Percentiles rank a stretch among this genome's conserved stretches.
phyloP scores from a whole-genome alignment of 2,329 filamentous ascomycete species.

The Chaetomium globosum region DNA sequence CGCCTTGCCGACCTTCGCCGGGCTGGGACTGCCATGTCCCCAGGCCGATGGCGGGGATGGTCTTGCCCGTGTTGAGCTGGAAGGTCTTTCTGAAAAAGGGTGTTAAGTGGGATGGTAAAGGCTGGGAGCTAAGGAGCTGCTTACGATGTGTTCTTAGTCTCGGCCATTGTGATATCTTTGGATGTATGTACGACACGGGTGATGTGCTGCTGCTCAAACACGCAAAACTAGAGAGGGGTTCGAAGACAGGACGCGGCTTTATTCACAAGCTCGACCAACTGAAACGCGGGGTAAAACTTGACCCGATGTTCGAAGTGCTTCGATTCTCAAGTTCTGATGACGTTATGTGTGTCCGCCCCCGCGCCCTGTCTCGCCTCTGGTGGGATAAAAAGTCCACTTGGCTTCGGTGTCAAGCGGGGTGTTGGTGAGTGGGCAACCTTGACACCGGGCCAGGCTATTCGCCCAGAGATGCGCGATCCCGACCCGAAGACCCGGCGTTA shows the following conservation, averaged over 20 bases:
- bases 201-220: not conserved
- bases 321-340: slow-evolving; percentile 17
- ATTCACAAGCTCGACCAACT: not conserved
- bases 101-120: not conserved
- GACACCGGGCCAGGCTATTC: not conserved
- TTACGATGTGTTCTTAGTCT: slow-evolving; percentile 31
- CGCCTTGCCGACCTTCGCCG: slow-evolving; percentile 69
- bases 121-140: slow-evolving; percentile 3
- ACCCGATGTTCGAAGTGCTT: slow-evolving; percentile 17
- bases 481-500: slow-evolving; percentile 12
- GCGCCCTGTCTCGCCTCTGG: not conserved
- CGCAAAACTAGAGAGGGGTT: not conserved
- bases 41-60: slow-evolving; percentile 75
- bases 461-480: not conserved
- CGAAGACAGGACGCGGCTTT: slow-evolving; percentile 11
- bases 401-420: slow-evolving; percentile 12
- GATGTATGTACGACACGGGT: not conserved
- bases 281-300: slow-evolving; percentile 5
- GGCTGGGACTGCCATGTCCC: slow-evolving; percentile 79
- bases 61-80: slow-evolving; percentile 73
- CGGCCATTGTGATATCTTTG: slow-evolving; percentile 27
- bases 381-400: not conserved
- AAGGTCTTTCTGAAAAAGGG: slow-evolving; percentile 54
- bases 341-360: slow-evolving; percentile 19
- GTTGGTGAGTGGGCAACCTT: not conserved